Evolutionary conservation across 2,329 filamentous ascomycete species (phyloP), one percentile per base, ranked within the genome.

Genomic region (Colletotrichum musicola): DNA sequence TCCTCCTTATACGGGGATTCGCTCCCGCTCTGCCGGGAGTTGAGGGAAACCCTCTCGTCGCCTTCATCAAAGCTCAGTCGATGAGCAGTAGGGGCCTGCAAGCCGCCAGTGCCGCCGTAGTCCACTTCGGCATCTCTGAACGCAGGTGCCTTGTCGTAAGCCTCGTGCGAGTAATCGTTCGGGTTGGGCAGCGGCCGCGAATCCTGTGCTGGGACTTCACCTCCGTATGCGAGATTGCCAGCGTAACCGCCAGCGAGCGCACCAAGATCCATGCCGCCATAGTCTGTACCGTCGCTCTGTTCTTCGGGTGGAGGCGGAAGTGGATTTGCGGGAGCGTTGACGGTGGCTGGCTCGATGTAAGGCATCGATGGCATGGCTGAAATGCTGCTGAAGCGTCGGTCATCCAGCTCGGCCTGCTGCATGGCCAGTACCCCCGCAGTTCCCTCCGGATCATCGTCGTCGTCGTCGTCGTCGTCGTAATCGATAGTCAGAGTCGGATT

Each of bases 31-130:
- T 81, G 85, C 64, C 81, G 86, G 7, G 87, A 84, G 76, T 88
- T 79, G 53, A 90, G 73, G 1, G 87, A 89, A 18, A 86, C 85
- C 14, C 84, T 86, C 78, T 98, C 96, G 73, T 98, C 96, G 2
- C 93, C 95, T 77, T 97, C 94, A 73, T 98, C 95, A 74, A 96
- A 98, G 80, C 94, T 98, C 74, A 94, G 84, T 69, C 94, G 89
- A 72, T 94, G 88, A 6, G 84, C 85, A 57, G 85, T 89, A 2
- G 95, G 94, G 66, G 93, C 88, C 70, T 94, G 90, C 30, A 98
- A 81, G 1, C 96, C 96, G 47, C 95, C 96, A n/a, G 94, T 98
- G 7, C 93, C 95, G 57, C 89, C 92, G 54, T 93, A 94, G 78
- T 98, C 95, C 58, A 97, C 92, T 62, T 92, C 88, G 6, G 92